phyloP scores from a whole-genome alignment of 2,329 filamentous ascomycete genomes.

The Aureobasidium namibiae region DNA sequence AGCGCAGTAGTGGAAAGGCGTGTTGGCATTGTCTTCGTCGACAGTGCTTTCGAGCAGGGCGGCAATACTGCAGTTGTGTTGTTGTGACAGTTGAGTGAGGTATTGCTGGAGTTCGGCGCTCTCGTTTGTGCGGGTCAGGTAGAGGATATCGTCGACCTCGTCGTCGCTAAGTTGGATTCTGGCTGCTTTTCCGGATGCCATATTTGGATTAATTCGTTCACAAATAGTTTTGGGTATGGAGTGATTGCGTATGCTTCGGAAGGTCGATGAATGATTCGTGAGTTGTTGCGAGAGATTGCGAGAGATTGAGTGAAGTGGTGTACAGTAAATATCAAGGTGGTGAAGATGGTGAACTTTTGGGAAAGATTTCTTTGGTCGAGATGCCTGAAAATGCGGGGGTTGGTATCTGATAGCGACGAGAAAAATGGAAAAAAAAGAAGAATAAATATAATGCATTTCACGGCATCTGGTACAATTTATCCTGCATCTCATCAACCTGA shows the following conservation, averaged over 20 bases:
- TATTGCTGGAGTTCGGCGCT: constrained; percentile 55
- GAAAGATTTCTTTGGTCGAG: neutral
- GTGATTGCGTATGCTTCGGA: neutral
- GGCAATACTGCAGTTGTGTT: constrained; percentile 53
- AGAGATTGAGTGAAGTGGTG: neutral
- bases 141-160: constrained; percentile 84
- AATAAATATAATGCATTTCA: neutral
- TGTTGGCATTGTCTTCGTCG: constrained; percentile 70
- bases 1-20: constrained; percentile 78
- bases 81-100: constrained; percentile 52
- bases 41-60: constrained; percentile 58
- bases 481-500: neutral
- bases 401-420: neutral
- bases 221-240: neutral
- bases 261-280: neutral
- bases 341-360: neutral
- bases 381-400: constrained; percentile 7
- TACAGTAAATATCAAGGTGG: neutral
- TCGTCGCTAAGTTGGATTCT: constrained; percentile 37
- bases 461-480: neutral
- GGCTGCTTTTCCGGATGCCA: constrained; percentile 12
- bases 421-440: neutral
- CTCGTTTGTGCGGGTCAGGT: constrained; percentile 74
- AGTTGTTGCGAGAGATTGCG: neutral
- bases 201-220: neutral